These are phyloP conservation scores for Prunus mongolica DNA, from an alignment of 306 rosid species.

Conservation along the genomic window DNA sequence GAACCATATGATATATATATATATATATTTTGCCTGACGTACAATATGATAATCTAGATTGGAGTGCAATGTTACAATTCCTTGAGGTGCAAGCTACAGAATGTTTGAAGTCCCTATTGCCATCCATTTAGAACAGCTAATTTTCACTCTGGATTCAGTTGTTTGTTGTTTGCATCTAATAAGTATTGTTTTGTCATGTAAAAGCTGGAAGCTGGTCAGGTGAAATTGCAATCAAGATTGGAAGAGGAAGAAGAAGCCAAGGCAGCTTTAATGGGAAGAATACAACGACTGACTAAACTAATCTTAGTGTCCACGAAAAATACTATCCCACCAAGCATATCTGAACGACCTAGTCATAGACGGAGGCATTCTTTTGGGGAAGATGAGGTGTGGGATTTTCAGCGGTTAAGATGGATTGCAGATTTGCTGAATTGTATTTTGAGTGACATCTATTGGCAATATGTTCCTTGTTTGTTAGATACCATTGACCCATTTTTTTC, in stretches of 20 bases:
- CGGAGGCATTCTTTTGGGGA: slow-evolving; percentile 91
- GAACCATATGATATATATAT: not conserved
- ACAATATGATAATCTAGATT: not conserved
- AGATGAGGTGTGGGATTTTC: slow-evolving; percentile 65
- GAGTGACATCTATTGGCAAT: slow-evolving; percentile 1
- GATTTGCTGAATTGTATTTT: slow-evolving; percentile 10
- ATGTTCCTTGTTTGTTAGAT: not conserved
- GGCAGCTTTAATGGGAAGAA: slow-evolving; percentile 90
- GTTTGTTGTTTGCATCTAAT: slow-evolving; percentile 21
- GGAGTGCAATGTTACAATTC: not conserved
- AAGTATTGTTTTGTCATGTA: slow-evolving; percentile 31
- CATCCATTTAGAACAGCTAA: not conserved
- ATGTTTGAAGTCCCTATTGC: not conserved
- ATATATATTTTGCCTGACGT: not conserved
- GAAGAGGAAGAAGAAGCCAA: slow-evolving; percentile 93
- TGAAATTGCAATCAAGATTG: slow-evolving; percentile 69
- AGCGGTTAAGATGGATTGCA: not conserved
- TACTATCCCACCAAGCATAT: slow-evolving; percentile 49
- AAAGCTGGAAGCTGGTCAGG: slow-evolving; percentile 91
- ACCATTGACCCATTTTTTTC: slow-evolving; percentile 20
- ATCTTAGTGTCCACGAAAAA: slow-evolving; percentile 80
- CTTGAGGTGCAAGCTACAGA: not conserved
- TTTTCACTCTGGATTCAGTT: not conserved
- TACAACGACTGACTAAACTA: slow-evolving; percentile 80
- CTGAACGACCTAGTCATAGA: slow-evolving; percentile 57